Evolutionary conservation across 139 green algal species (phyloP).

Genomic region (Dunaliella sp.): DNA sequence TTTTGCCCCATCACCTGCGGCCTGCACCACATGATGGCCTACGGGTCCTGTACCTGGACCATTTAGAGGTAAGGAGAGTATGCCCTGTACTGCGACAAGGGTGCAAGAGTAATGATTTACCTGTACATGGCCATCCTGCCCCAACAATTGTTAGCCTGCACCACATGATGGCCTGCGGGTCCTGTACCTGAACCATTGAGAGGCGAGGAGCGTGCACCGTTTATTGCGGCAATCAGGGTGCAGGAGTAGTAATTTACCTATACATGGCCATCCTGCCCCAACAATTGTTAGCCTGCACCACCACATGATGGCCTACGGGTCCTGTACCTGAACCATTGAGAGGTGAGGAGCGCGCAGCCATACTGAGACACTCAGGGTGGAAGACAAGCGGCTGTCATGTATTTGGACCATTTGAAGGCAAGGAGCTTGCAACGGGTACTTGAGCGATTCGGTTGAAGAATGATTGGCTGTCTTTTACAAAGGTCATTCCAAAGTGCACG

Average conservation of each 20-base stretch:
- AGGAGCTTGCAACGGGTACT: too few relatives aligned
- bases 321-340: conserved; percentile 45
- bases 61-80: conserved; percentile 38
- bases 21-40: conserved; percentile 45
- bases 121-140: conserved; percentile 29
- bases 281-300: conserved; percentile 38
- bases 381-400: too few relatives aligned
- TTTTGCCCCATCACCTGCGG: conserved; percentile 31
- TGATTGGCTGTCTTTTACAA: too few relatives aligned
- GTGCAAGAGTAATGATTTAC: too few relatives aligned
- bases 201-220: too few relatives aligned
- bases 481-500: too few relatives aligned
- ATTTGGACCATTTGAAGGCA: conserved; percentile 42
- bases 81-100: too few relatives aligned
- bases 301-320: conserved; percentile 45
- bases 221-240: too few relatives aligned
- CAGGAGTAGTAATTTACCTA: too few relatives aligned
- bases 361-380: too few relatives aligned
- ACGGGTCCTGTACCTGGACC: conserved; percentile 47
- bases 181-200: conserved; percentile 45
- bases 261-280: conserved; percentile 21
- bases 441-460: too few relatives aligned
- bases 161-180: conserved; percentile 46
- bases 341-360: too few relatives aligned
- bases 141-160: conserved; percentile 31